Evolutionary conservation across 2,329 filamentous ascomycete species (phyloP).

Genomic region (Sporothrix sp.): DNA sequence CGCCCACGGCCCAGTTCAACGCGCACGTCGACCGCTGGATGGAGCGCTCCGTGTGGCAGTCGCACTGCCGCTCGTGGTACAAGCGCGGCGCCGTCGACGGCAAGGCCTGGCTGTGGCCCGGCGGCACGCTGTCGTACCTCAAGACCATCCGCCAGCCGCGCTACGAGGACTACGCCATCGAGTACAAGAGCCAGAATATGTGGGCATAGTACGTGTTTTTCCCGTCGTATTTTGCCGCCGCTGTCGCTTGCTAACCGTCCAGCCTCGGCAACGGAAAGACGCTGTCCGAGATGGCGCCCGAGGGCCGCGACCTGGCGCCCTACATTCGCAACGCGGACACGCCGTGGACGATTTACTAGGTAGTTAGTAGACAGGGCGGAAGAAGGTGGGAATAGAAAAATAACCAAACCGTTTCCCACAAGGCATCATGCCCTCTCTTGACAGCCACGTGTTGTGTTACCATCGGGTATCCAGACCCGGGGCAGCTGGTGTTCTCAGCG

Average conservation of each 20-base stretch:
- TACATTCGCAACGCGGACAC: background rate
- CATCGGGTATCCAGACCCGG: too few relatives aligned
- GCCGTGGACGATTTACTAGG: background rate
- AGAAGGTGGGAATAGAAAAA: too few relatives aligned
- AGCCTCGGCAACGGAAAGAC: constrained; percentile 2
- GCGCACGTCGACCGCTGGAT: background rate
- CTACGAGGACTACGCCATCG: constrained; percentile 5
- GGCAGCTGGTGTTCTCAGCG: too few relatives aligned
- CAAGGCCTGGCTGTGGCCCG: background rate
- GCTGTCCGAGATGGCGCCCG: background rate
- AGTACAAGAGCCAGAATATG: constrained; percentile 1
- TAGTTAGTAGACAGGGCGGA: too few relatives aligned
- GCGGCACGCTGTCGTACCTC: constrained; percentile 28
- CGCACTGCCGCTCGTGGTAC: constrained; percentile 1
- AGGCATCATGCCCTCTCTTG: too few relatives aligned
- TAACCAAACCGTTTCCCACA: too few relatives aligned
- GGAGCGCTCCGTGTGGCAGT: background rate
- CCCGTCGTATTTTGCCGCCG: background rate
- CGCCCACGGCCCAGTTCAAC: background rate
- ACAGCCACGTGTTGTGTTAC: too few relatives aligned
- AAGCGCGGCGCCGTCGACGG: background rate
- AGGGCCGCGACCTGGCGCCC: background rate
- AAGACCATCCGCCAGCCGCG: constrained; percentile 26
- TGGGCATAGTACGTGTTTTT: background rate
- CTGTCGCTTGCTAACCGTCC: background rate